Evolutionary conservation across 495 filamentous ascomycete species (phyloP).

Genomic region (Aspergillus haitiensis): DNA sequence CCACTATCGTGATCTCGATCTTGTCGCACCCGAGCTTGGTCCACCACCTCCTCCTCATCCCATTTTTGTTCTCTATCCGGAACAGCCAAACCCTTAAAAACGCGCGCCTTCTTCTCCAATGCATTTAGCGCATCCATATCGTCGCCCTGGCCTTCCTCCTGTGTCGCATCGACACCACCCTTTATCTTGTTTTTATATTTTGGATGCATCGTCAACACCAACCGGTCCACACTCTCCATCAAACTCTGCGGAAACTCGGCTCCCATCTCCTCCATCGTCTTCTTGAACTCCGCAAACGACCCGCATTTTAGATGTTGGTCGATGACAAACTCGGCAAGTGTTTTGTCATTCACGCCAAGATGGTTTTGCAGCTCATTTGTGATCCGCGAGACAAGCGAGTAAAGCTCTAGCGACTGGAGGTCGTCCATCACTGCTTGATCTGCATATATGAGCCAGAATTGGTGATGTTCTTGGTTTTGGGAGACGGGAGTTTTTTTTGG

Average conservation of each 20-base stretch:
- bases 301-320: constrained; percentile 78
- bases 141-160: constrained; percentile 22
- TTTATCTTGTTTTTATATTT: constrained; percentile 61
- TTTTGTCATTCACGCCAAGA: constrained; percentile 89
- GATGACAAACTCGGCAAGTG: constrained; percentile 92
- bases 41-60: constrained; percentile 47
- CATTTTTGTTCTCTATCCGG: constrained; percentile 72
- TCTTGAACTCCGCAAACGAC: constrained; percentile 66
- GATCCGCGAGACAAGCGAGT: constrained; percentile 92
- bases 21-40: constrained; percentile 24
- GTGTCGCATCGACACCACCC: constrained; percentile 31
- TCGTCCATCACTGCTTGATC: constrained; percentile 67
- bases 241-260: constrained; percentile 89
- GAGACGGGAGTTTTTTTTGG: constrained; percentile 1
- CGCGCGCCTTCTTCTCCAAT: constrained; percentile 64
- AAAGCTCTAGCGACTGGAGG: constrained; percentile 82
- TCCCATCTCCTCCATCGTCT: constrained; percentile 68
- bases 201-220: constrained; percentile 88
- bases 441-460: too few relatives aligned
- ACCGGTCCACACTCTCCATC: constrained; percentile 84
- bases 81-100: constrained; percentile 87
- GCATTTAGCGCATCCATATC: constrained; percentile 47
- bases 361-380: constrained; percentile 94
- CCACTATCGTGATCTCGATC: too few relatives aligned
- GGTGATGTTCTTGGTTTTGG: not conserved